Conservation (phyloP, 305 asterid species). For the Euphrasia arctica region DNA sequence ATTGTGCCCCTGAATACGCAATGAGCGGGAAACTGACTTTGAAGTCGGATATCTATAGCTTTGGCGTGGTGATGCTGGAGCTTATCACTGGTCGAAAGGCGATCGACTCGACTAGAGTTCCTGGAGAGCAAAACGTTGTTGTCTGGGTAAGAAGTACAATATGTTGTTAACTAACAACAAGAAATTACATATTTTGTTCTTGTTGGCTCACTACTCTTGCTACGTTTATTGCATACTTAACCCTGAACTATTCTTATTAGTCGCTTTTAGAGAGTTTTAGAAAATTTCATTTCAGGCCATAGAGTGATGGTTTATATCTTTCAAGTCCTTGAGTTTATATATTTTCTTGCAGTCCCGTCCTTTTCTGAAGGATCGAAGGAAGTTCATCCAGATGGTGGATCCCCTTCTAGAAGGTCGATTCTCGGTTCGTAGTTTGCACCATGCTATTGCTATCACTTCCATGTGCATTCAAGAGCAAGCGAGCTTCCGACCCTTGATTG, state of each 20-base stretch:
- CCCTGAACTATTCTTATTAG: too few relatives aligned
- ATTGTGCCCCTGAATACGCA: slow-evolving; percentile 63
- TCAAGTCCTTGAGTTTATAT: too few relatives aligned
- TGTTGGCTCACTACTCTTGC: too few relatives aligned
- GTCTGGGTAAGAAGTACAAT: slow-evolving; percentile 41
- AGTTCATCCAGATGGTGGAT: slow-evolving; percentile 49
- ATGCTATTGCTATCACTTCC: slow-evolving; percentile 58
- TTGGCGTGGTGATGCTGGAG: slow-evolving; percentile 56
- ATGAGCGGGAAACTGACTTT: slow-evolving; percentile 59
- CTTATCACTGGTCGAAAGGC: slow-evolving; percentile 56
- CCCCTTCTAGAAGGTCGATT: slow-evolving; percentile 52
- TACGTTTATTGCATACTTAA: too few relatives aligned
- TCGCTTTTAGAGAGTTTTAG: too few relatives aligned
- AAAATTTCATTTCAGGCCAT: too few relatives aligned
- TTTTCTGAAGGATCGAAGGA: slow-evolving; percentile 48
- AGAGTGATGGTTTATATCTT: too few relatives aligned
- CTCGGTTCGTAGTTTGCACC: slow-evolving; percentile 56
- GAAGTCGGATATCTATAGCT: slow-evolving; percentile 63
- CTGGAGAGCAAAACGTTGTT: slow-evolving; percentile 55
- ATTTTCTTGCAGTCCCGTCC: slow-evolving; percentile 46
- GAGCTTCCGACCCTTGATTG: slow-evolving; percentile 54
- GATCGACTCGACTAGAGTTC: slow-evolving; percentile 35
- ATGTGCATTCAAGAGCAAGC: slow-evolving; percentile 81
- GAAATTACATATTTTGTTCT: too few relatives aligned
- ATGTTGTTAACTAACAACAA: too few relatives aligned